phyloP scores from a whole-genome alignment of 192 early-diverging fungal genomes.

The Spizellomyces punctatus region DNA sequence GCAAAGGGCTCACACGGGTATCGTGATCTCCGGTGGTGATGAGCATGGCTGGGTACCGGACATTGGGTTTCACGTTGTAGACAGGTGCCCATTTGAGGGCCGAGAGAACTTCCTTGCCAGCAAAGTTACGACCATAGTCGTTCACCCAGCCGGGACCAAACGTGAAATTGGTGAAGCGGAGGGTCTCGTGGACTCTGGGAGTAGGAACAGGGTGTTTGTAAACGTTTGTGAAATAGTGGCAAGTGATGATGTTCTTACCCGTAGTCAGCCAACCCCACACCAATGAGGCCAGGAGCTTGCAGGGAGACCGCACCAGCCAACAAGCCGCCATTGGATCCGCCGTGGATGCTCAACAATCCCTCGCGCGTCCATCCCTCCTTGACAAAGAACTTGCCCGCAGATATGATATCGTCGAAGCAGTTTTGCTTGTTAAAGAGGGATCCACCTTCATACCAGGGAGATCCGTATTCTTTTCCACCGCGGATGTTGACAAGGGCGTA shows the following conservation, averaged over 20 bases:
- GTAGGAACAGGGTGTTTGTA: no score
- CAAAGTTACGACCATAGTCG: conserved; percentile 65
- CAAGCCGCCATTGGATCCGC: conserved; percentile 72
- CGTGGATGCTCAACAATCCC: conserved; percentile 56
- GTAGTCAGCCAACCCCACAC: conserved; percentile 62
- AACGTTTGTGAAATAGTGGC: not conserved
- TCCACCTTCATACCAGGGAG: conserved; percentile 51
- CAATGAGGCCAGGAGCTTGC: conserved; percentile 71
- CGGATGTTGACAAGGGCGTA: conserved; percentile 46
- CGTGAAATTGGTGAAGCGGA: conserved; percentile 76
- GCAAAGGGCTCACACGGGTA: conserved; percentile 45
- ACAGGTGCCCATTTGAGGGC: conserved; percentile 53
- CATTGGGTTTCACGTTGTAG: conserved; percentile 58
- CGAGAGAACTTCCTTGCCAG: conserved; percentile 58
- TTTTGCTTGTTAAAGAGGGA: conserved; percentile 67
- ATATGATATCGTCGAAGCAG: conserved; percentile 72
- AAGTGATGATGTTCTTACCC: conserved; percentile 14
- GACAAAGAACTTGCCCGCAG: conserved; percentile 62
- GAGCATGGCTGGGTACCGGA: conserved; percentile 59
- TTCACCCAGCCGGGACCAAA: conserved; percentile 68
- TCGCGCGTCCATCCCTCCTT: conserved; percentile 54
- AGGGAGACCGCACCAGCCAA: conserved; percentile 66
- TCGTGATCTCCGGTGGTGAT: conserved; percentile 67
- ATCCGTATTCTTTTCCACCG: conserved; percentile 65
- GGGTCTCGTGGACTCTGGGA: conserved; percentile 61